Conservation (phyloP, 441 rosid genomes). For the Macaranga tanarius region DNA sequence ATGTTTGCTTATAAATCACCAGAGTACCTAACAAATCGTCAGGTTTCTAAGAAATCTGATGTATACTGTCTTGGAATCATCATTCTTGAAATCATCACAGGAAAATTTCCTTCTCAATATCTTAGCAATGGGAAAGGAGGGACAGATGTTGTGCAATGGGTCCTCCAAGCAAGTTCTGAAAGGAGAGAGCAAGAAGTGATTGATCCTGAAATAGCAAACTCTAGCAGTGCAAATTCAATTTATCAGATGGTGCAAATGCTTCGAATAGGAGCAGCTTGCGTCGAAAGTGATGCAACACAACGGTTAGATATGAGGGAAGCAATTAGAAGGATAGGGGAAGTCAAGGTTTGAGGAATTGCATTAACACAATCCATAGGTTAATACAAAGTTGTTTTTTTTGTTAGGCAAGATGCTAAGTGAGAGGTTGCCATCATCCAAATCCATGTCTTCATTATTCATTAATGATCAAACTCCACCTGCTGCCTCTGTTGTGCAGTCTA, state of each 20-base stretch:
- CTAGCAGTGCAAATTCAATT: constrained; percentile 29
- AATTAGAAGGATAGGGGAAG: constrained; percentile 56
- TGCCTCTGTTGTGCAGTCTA: no score
- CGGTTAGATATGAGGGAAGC: constrained; percentile 56
- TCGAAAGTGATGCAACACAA: constrained; percentile 42
- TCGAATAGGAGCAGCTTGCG: constrained; percentile 57
- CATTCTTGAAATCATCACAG: constrained; percentile 70
- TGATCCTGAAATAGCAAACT: constrained; percentile 62
- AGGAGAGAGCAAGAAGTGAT: constrained; percentile 56
- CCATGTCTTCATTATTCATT: neutral
- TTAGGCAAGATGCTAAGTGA: neutral
- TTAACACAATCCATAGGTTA: neutral
- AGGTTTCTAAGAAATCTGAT: constrained; percentile 67
- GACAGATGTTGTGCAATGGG: constrained; percentile 70
- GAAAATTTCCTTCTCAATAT: constrained; percentile 82
- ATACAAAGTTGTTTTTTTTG: neutral
- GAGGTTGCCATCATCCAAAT: neutral
- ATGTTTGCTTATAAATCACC: constrained; percentile 75
- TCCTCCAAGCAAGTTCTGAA: constrained; percentile 39
- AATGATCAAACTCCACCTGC: no score
- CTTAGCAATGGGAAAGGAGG: constrained; percentile 64
- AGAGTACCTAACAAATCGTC: constrained; percentile 41
- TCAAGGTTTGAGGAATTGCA: constrained; percentile 34
- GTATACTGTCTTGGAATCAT: constrained; percentile 74
- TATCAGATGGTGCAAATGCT: constrained; percentile 52